A percentile compares a stretch with the other conserved stretches of the same genome.
phyloP scores from a whole-genome alignment of 108 stramenopile genomes.

The Cyclotella atomus region DNA sequence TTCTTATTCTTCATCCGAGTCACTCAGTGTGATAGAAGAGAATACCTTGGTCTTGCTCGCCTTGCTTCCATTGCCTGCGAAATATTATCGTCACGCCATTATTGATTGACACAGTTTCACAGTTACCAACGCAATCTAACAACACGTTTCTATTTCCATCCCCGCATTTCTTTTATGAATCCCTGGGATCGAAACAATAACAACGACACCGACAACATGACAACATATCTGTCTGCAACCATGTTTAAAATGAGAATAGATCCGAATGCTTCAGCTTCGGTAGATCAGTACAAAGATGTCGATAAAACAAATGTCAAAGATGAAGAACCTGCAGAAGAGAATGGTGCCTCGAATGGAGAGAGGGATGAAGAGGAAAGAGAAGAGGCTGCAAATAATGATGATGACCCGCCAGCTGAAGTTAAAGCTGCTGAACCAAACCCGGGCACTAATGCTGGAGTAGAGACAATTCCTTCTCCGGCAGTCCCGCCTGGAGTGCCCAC shows the following conservation, averaged over 20 bases:
- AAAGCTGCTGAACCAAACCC: no score
- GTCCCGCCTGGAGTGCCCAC: constrained; percentile 24
- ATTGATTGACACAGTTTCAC: no score
- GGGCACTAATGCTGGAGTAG: not conserved
- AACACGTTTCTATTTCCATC: no score
- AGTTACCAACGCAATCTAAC: no score
- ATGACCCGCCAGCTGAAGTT: not conserved
- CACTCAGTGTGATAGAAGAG: no score
- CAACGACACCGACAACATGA: constrained; percentile 8
- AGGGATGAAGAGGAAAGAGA: no score
- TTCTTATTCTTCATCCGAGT: no score
- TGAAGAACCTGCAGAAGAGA: not conserved
- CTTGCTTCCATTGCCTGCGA: no score
- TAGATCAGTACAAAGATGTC: not conserved
- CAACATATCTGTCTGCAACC: constrained; percentile 7
- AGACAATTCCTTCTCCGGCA: not conserved
- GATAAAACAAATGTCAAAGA: not conserved
- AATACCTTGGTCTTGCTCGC: no score
- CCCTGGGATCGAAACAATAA: not conserved
- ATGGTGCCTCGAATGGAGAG: not conserved
- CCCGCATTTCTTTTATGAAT: not conserved
- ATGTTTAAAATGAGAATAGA: constrained; percentile 17
- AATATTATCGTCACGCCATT: no score
- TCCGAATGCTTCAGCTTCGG: constrained; percentile 5
- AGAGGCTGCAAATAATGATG: not conserved